Conservation (phyloP, 768 basidiomycete species). For the Suillus sp. region DNA sequence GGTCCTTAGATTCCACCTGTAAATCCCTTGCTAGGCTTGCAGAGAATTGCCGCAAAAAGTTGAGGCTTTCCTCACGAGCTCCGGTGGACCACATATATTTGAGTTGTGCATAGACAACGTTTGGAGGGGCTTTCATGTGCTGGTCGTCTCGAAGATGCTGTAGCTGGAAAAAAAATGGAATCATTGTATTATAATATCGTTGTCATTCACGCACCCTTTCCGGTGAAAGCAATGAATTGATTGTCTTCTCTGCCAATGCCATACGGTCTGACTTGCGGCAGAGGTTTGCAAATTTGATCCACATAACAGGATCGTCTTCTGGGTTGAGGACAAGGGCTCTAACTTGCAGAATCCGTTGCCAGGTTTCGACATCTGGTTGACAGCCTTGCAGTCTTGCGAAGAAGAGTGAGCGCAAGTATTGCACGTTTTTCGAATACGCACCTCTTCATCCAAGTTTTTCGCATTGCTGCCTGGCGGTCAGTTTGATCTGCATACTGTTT, state of each 20-base stretch:
- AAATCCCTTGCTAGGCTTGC: constrained; percentile 75
- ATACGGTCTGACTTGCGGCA: constrained; percentile 95
- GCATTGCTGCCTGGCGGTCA: constrained; percentile 86
- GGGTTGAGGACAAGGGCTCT: constrained; percentile 91
- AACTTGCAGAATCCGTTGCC: constrained; percentile 97
- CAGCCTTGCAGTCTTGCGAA: constrained; percentile 81
- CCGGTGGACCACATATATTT: constrained; percentile 96
- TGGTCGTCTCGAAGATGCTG: constrained; percentile 54
- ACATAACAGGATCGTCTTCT: constrained; percentile 93
- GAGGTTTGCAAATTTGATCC: constrained; percentile 98
- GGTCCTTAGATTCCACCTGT: constrained; percentile 56
- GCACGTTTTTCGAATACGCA: constrained; percentile 32
- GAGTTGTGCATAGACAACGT: constrained; percentile 94
- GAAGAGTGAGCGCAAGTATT: constrained; percentile 4
- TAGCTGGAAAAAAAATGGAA: constrained; percentile 26
- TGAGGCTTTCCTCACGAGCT: constrained; percentile 74
- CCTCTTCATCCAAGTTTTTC: constrained; percentile 98
- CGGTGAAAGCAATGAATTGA: constrained; percentile 85
- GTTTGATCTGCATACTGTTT: constrained; percentile 94
- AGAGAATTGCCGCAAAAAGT: constrained; percentile 82
- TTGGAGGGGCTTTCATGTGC: constrained; percentile 79
- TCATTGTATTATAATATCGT: no score
- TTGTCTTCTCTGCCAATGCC: constrained; percentile 94
- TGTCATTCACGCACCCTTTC: constrained; percentile 51
- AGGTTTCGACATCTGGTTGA: constrained; percentile 97